These are phyloP conservation scores for Aquilaria agallochum DNA, from an alignment of 441 rosid species.

Conservation along the genomic window DNA sequence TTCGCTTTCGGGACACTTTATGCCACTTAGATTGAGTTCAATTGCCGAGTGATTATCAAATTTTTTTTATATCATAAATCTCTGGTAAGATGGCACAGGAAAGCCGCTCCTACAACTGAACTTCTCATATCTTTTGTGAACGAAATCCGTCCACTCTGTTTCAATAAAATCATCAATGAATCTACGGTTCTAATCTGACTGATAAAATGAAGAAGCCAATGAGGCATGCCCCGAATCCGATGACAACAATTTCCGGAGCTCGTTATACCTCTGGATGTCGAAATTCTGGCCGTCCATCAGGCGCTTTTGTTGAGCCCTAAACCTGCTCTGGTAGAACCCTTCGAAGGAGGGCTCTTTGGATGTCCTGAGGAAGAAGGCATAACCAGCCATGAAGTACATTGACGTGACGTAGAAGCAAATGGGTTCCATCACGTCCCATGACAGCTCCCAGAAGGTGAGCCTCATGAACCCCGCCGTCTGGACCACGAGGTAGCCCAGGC, in stretches of 20 bases:
- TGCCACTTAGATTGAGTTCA: too few relatives aligned
- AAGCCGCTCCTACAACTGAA: slow-evolving; percentile 14
- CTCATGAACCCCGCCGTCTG: slow-evolving; percentile 94
- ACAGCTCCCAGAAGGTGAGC: slow-evolving; percentile 94
- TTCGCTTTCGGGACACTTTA: too few relatives aligned
- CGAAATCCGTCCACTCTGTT: neutral
- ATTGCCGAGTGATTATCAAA: too few relatives aligned
- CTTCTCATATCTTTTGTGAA: too few relatives aligned
- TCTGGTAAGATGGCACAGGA: slow-evolving; percentile 6
- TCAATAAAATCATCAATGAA: slow-evolving; percentile 1
- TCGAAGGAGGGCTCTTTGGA: slow-evolving; percentile 86
- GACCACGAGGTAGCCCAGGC: slow-evolving; percentile 59
- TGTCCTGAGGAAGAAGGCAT: slow-evolving; percentile 80
- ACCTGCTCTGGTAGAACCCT: slow-evolving; percentile 83
- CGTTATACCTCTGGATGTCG: slow-evolving; percentile 49
- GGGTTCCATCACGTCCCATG: slow-evolving; percentile 99
- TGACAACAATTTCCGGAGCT: slow-evolving; percentile 41
- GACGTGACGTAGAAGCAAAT: slow-evolving; percentile 93
- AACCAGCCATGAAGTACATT: slow-evolving; percentile 67
- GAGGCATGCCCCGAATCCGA: slow-evolving; percentile 9
- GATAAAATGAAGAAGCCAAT: slow-evolving; percentile 5
- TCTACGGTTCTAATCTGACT: neutral
- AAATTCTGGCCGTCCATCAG: slow-evolving; percentile 43
- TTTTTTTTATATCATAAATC: neutral
- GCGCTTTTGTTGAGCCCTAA: slow-evolving; percentile 54